phyloP scores from a whole-genome alignment of 2,329 filamentous ascomycete genomes.

The Xylaria sp. region DNA sequence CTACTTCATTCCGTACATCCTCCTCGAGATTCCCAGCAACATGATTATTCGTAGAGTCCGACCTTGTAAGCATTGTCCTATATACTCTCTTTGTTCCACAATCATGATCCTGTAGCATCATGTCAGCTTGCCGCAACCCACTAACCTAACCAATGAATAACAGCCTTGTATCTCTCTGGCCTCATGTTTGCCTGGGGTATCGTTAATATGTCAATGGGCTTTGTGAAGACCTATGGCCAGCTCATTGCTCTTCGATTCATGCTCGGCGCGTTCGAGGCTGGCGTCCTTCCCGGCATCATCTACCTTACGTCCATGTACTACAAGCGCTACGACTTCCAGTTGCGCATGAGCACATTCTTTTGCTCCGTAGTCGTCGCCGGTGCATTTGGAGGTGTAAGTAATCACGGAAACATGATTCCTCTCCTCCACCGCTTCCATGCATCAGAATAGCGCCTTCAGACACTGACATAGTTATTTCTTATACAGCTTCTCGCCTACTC shows the following conservation, averaged over 20 bases:
- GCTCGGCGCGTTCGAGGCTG: constrained; percentile 43
- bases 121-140: background rate
- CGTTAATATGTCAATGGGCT: constrained; percentile 43
- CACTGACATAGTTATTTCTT: background rate
- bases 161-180: constrained; percentile 32
- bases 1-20: constrained; percentile 39
- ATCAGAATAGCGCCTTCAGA: background rate
- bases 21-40: constrained; percentile 43
- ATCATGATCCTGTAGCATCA: background rate
- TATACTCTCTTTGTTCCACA: background rate
- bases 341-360: constrained; percentile 41
- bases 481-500: constrained; percentile 42
- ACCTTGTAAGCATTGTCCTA: constrained; percentile 30
- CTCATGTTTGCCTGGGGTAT: constrained; percentile 43
- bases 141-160: background rate
- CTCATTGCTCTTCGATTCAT: constrained; percentile 41
- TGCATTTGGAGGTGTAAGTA: constrained; percentile 38
- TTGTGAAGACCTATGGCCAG: constrained; percentile 37
- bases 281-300: constrained; percentile 42
- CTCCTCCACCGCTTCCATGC: background rate
- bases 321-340: constrained; percentile 44
- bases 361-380: constrained; percentile 38
- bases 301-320: constrained; percentile 47
- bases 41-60: constrained; percentile 40
- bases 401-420: background rate